Conservation (phyloP, 495 filamentous ascomycete species). For the Letharia columbiana region DNA sequence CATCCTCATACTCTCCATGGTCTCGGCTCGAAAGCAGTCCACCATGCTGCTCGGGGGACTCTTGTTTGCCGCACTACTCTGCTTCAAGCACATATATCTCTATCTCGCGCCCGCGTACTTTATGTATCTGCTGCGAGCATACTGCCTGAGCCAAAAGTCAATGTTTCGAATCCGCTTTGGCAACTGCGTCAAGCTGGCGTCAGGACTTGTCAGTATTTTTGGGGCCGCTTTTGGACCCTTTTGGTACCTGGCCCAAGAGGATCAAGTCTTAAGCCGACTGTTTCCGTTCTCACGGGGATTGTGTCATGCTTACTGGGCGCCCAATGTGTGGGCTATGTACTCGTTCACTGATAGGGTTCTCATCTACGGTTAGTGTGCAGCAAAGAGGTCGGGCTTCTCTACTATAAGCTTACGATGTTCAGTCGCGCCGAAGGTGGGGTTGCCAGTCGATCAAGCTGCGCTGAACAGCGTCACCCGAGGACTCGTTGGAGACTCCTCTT, state of each 20-base stretch:
- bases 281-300: constrained; percentile 92
- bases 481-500: constrained; percentile 88
- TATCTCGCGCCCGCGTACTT: constrained; percentile 97
- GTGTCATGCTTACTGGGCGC: constrained; percentile 97
- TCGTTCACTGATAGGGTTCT: constrained; percentile 79
- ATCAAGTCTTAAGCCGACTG: constrained; percentile 74
- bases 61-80: constrained; percentile 74
- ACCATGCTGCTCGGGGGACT: constrained; percentile 71
- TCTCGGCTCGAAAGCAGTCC: constrained; percentile 67
- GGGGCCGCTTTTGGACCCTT: constrained; percentile 86
- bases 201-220: constrained; percentile 63
- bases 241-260: constrained; percentile 70
- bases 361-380: constrained; percentile 56
- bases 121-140: constrained; percentile 75
- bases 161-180: constrained; percentile 65
- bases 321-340: constrained; percentile 95
- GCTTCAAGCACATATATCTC: constrained; percentile 96
- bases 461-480: constrained; percentile 84
- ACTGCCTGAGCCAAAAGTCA: constrained; percentile 76
- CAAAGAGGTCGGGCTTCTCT: not conserved
- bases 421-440: constrained; percentile 73
- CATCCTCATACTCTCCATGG: constrained; percentile 73
- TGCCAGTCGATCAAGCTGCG: constrained; percentile 63
- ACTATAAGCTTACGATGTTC: constrained; percentile 25
- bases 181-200: constrained; percentile 75